A percentile compares a stretch with the other conserved stretches of the same genome.
These are phyloP conservation scores for Cyclocybe aegerita DNA, from an alignment of 768 basidiomycete genomes.

Conservation along the genomic window DNA sequence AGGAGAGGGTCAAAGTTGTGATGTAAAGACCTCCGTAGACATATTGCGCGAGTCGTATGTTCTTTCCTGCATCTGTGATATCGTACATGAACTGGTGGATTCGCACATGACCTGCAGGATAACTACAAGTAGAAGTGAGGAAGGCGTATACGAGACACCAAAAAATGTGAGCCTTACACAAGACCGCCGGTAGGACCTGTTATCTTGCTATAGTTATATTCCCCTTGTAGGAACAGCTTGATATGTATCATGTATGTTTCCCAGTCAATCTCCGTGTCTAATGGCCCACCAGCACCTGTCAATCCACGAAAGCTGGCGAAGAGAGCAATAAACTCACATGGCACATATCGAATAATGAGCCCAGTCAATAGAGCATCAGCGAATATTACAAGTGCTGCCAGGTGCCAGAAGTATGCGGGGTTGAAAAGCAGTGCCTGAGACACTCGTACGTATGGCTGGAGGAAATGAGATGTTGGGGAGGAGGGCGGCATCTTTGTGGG, in stretches of 20 bases:
- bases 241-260: conserved; percentile 93
- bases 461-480: conserved; percentile 9
- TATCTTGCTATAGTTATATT: conserved; percentile 79
- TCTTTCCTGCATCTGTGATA: conserved; percentile 59
- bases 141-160: neutral
- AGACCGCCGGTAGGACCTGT: conserved; percentile 90
- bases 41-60: conserved; percentile 69
- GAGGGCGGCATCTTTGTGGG: conserved; percentile 9
- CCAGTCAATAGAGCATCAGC: conserved; percentile 79
- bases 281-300: conserved; percentile 11
- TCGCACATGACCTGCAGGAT: conserved; percentile 91
- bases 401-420: conserved; percentile 61
- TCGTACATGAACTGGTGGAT: conserved; percentile 72
- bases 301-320: conserved; percentile 5
- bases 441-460: conserved; percentile 19
- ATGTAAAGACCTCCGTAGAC: conserved; percentile 80
- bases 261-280: conserved; percentile 99
- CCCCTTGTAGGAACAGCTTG: conserved; percentile 73
- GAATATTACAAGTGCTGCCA: conserved; percentile 63
- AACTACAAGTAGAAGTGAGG: conserved; percentile 45
- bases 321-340: conserved; percentile 57
- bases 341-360: conserved; percentile 76
- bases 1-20: conserved; percentile 59
- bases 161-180: conserved; percentile 59
- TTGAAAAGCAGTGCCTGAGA: conserved; percentile 45